These are phyloP conservation scores for Skeletonema grethae DNA, from an alignment of 108 stramenopile species.

Conservation along the genomic window DNA sequence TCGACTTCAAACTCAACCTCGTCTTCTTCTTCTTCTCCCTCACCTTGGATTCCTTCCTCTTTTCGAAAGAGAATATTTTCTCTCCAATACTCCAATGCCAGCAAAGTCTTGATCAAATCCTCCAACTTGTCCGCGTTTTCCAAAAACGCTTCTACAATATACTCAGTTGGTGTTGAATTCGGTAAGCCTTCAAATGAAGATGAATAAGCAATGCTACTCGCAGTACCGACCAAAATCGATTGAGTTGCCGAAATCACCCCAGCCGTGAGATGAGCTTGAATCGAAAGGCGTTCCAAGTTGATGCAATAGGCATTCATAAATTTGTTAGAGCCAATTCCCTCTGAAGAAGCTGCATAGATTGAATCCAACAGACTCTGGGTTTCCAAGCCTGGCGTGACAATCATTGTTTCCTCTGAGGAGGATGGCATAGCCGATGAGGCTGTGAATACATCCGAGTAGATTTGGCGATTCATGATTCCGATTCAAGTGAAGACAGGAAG, in stretches of 20 bases:
- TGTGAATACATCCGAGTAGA: too few species aligned
- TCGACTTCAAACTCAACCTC: background rate
- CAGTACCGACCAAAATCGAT: background rate
- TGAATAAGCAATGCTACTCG: background rate
- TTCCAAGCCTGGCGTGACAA: constrained; percentile 39
- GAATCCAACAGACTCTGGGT: constrained; percentile 26
- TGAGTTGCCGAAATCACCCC: constrained; percentile 2
- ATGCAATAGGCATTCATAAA: constrained; percentile 44
- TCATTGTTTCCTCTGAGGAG: background rate
- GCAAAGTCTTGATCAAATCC: constrained; percentile 29
- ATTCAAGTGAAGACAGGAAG: too few species aligned
- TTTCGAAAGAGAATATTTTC: constrained; percentile 28
- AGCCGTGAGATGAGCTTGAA: constrained; percentile 42
- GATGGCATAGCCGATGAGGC: too few species aligned
- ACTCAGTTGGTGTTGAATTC: constrained; percentile 15
- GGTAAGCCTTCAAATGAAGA: background rate
- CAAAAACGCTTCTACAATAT: constrained; percentile 44
- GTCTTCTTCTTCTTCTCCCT: background rate
- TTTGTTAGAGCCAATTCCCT: constrained; percentile 26
- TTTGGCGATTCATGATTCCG: too few species aligned
- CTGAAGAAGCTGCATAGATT: constrained; percentile 4
- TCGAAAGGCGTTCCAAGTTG: constrained; percentile 38
- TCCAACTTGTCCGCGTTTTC: constrained; percentile 26
- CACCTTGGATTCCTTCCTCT: background rate
- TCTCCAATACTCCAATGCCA: constrained; percentile 53